These are phyloP conservation scores for Penicillium lagena DNA, from an alignment of 495 filamentous ascomycete species.

Conservation along the genomic window DNA sequence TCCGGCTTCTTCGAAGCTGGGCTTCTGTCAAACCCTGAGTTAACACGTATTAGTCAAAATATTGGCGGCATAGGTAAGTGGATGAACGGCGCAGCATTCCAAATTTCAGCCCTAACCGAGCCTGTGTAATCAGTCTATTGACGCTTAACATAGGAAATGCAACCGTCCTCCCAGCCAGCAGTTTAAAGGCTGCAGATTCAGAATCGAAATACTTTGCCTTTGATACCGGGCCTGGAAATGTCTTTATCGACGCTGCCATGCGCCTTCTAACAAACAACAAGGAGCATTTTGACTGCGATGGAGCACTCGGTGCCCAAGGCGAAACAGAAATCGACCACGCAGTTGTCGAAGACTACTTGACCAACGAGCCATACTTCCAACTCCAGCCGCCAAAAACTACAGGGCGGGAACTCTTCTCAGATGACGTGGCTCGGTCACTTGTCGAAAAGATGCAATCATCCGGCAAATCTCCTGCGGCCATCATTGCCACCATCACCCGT, in stretches of 20 bases:
- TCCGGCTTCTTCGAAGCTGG: constrained; percentile 36
- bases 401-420: constrained; percentile 45
- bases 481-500: constrained; percentile 45
- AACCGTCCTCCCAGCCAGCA: no score
- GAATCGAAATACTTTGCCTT: no score
- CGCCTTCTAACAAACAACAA: constrained; percentile 18
- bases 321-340: constrained; percentile 30
- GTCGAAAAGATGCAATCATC: constrained; percentile 28
- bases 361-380: constrained; percentile 35
- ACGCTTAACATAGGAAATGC: no score
- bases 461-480: constrained; percentile 29
- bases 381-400: constrained; percentile 46
- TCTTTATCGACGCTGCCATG: constrained; percentile 23
- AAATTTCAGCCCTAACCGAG: constrained; percentile 36
- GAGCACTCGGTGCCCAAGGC: constrained; percentile 36
- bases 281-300: constrained; percentile 28
- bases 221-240: constrained; percentile 16
- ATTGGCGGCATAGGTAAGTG: constrained; percentile 45
- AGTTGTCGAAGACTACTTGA: constrained; percentile 42
- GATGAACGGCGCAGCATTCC: constrained; percentile 46
- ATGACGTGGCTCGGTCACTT: constrained; percentile 35
- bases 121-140: constrained; percentile 10
- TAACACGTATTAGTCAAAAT: constrained; percentile 46
- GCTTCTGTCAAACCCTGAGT: constrained; percentile 44
- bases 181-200: no score